phyloP scores from a whole-genome alignment of 495 filamentous ascomycete species.

The Hypoxylon subgilvum region DNA sequence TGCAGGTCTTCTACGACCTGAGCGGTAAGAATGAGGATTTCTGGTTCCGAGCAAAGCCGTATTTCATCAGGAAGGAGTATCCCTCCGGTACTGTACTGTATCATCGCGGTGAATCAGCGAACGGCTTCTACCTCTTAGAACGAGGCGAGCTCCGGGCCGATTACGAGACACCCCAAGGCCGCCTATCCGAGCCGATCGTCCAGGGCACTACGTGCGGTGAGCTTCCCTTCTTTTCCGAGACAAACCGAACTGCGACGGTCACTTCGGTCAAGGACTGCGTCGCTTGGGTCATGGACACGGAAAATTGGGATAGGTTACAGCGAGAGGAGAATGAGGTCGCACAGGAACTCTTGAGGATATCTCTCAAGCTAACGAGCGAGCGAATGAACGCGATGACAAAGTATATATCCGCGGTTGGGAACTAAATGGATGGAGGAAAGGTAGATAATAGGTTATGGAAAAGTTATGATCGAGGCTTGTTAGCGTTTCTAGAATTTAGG shows the following conservation, averaged over 20 bases:
- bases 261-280: conserved; percentile 79
- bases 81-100: conserved; percentile 75
- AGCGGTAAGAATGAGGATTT: conserved; percentile 89
- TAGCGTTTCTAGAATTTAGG: neutral
- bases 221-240: conserved; percentile 92
- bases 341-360: conserved; percentile 80
- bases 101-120: conserved; percentile 68
- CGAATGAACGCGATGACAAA: conserved; percentile 86
- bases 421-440: conserved; percentile 13
- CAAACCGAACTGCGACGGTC: conserved; percentile 83
- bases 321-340: conserved; percentile 74
- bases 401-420: conserved; percentile 49
- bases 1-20: conserved; percentile 89
- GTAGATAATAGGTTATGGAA: neutral
- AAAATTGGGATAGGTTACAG: conserved; percentile 74
- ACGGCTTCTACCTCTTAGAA: conserved; percentile 91
- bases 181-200: conserved; percentile 87
- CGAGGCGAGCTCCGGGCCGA: conserved; percentile 85
- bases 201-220: conserved; percentile 95
- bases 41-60: conserved; percentile 79
- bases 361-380: conserved; percentile 86
- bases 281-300: conserved; percentile 76
- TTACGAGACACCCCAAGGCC: conserved; percentile 87
- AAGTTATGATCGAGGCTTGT: neutral
- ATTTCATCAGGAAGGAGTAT: conserved; percentile 72